Conservation (phyloP, 495 filamentous ascomycete genomes). For the Xylaria palmicola region DNA sequence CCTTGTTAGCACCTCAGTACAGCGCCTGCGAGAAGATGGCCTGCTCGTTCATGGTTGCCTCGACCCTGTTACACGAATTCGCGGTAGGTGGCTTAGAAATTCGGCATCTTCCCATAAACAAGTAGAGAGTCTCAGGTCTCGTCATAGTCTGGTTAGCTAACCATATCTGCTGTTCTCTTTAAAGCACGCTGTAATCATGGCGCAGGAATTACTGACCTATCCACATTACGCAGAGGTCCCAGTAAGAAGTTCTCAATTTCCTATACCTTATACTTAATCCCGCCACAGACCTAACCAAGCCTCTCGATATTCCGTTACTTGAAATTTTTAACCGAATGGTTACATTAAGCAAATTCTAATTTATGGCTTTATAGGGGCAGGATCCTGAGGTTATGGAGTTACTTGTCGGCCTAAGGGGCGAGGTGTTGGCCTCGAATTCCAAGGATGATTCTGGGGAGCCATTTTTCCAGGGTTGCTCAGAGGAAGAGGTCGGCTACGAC, state of each 20-base stretch:
- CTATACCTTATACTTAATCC: too few species aligned
- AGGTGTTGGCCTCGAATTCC: neutral
- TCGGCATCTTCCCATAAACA: neutral
- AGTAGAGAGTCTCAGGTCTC: neutral
- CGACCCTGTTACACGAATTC: constrained; percentile 35
- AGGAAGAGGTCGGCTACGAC: constrained; percentile 24
- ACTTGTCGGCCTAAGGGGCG: neutral
- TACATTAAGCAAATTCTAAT: neutral
- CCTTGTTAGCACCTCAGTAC: constrained; percentile 29
- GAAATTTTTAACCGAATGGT: neutral
- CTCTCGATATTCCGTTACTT: too few species aligned
- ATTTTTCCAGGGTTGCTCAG: constrained; percentile 4
- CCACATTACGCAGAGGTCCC: neutral
- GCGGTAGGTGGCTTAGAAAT: constrained; percentile 17
- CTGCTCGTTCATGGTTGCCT: constrained; percentile 22
- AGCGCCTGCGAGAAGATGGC: constrained; percentile 32
- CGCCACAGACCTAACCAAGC: too few species aligned
- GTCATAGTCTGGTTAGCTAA: constrained; percentile 9
- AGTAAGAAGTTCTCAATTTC: neutral
- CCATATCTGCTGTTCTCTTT: neutral
- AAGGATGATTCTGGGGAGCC: constrained; percentile 12
- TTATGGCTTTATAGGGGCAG: neutral
- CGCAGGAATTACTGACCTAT: constrained; percentile 5
- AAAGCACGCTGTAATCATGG: constrained; percentile 27
- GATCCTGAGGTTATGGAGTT: neutral